phyloP scores from a whole-genome alignment of 116 monocot genomes.

The Cymodocea nodosa region DNA sequence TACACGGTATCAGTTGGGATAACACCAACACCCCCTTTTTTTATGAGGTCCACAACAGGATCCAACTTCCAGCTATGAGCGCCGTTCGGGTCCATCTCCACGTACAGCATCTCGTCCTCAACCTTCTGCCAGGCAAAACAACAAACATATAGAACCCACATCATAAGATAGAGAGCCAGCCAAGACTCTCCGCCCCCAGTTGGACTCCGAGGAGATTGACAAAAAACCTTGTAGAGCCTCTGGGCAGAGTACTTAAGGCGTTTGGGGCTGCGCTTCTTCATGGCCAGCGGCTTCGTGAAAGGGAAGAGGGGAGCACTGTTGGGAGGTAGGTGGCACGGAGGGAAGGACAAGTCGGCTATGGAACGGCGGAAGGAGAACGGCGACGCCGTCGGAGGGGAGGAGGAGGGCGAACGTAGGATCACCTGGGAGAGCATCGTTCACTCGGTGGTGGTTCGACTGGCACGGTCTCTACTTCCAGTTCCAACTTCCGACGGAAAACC shows the following conservation, averaged over 20 bases:
- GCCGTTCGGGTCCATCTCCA: conserved; percentile 64
- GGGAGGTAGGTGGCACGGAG: not conserved
- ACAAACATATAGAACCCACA: not conserved
- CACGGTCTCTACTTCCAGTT: no score
- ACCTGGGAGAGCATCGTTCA: conserved; percentile 13
- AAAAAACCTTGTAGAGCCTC: conserved; percentile 51
- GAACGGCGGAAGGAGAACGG: conserved; percentile 29
- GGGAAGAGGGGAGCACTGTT: not conserved
- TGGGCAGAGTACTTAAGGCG: conserved; percentile 72
- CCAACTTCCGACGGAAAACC: no score
- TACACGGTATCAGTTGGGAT: conserved; percentile 98
- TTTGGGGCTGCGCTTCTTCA: conserved; percentile 73
- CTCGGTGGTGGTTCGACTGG: not conserved
- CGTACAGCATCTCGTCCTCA: conserved; percentile 52
- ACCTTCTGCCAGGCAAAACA: conserved; percentile 15
- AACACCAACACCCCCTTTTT: conserved; percentile 70
- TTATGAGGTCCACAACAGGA: conserved; percentile 60
- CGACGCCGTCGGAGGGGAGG: conserved; percentile 6
- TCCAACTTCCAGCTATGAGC: conserved; percentile 76
- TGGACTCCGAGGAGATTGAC: no score
- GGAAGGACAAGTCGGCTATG: not conserved
- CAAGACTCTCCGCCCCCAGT: not conserved
- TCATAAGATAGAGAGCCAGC: not conserved
- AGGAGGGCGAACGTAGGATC: conserved; percentile 1
- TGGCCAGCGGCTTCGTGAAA: conserved; percentile 1